phyloP scores from a whole-genome alignment of 805 yeast species.

The Torulaspora microellipsoides region DNA sequence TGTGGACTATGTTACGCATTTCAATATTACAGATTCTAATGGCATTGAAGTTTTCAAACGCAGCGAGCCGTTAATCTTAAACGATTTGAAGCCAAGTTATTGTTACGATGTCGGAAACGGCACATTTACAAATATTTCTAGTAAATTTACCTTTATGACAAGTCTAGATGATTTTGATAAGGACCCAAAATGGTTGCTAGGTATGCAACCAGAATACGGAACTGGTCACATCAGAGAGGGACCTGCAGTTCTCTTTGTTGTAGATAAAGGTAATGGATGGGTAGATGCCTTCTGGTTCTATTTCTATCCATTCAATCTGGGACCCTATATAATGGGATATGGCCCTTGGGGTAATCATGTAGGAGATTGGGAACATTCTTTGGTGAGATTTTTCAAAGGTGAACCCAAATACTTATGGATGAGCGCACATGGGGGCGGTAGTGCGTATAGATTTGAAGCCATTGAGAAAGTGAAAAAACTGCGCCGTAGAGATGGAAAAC shows the following conservation, averaged over 20 bases:
- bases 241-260: constrained; percentile 76
- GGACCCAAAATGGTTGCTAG: constrained; percentile 85
- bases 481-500: constrained; percentile 82
- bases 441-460: constrained; percentile 75
- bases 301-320: constrained; percentile 88
- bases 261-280: constrained; percentile 92
- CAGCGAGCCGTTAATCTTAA: constrained; percentile 27
- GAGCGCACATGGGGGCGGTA: constrained; percentile 98
- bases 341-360: constrained; percentile 98
- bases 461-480: constrained; percentile 53
- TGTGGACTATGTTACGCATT: constrained; percentile 60
- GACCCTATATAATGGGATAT: constrained; percentile 95
- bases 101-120: constrained; percentile 16
- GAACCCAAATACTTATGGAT: constrained; percentile 85
- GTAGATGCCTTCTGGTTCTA: constrained; percentile 96
- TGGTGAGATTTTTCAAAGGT: constrained; percentile 79
- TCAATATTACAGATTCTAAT: constrained; percentile 50
- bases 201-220: constrained; percentile 64
- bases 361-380: constrained; percentile 97
- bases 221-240: constrained; percentile 71
- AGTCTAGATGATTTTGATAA: constrained; percentile 63
- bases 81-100: constrained; percentile 14
- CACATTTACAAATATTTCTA: constrained; percentile 18
- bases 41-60: constrained; percentile 39
- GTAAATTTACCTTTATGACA: constrained; percentile 50